Evolutionary conservation across 345 rosid species (phyloP).

Genomic region (Eucalyptus cloeziana): DNA sequence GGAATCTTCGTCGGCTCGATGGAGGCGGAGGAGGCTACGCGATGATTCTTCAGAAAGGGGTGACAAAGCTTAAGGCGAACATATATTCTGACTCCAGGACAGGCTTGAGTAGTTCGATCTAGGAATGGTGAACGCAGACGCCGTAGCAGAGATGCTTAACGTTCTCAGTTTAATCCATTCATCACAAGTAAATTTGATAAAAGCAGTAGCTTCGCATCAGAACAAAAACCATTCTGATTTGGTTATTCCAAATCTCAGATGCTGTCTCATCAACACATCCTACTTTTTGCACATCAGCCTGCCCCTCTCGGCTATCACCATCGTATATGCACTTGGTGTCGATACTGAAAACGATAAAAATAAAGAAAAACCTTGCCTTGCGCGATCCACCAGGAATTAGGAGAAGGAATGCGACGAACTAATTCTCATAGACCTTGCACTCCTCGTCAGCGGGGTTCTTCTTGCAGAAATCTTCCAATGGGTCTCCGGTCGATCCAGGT

Average conservation of each 20-base stretch:
- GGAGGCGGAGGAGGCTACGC: not conserved
- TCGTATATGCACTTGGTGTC: not conserved
- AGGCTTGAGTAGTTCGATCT: not conserved
- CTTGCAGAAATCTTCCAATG: slow-evolving; percentile 91
- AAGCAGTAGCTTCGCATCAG: not conserved
- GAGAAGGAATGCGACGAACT: not conserved
- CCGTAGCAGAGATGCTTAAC: not conserved
- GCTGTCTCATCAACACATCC: not conserved
- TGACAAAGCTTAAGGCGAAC: not conserved
- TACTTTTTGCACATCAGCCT: not conserved
- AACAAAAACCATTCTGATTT: not conserved
- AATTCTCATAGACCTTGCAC: slow-evolving; percentile 89
- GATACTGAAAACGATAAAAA: not conserved
- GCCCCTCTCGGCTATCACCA: not conserved
- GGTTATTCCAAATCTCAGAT: not conserved
- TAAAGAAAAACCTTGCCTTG: not conserved
- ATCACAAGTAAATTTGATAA: not conserved
- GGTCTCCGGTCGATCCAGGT: slow-evolving; percentile 62
- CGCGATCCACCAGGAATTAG: not conserved
- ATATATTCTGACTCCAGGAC: not conserved
- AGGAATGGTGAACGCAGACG: not conserved
- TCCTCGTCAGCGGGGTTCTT: slow-evolving; percentile 79
- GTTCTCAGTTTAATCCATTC: not conserved
- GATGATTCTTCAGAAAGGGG: not conserved
- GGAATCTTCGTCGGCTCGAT: not conserved